A percentile compares a stretch with the other conserved stretches of the same genome.
phyloP scores from a whole-genome alignment of 2,329 filamentous ascomycete genomes.

The Ceratocystis albifundus region DNA sequence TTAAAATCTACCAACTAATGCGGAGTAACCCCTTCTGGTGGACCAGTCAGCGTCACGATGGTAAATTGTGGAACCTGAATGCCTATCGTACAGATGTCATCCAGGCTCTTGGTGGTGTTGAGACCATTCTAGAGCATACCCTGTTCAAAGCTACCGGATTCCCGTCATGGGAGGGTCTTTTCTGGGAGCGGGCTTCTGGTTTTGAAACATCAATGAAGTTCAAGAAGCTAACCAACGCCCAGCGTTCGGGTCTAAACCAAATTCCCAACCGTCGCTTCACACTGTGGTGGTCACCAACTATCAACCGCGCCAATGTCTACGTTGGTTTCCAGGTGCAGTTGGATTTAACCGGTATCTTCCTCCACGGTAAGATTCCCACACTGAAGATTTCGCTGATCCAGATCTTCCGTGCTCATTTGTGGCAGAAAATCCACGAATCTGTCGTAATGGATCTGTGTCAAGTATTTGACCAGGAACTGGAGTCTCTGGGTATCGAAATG shows the following conservation, averaged over 20 bases:
- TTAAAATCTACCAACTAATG: conserved; percentile 98
- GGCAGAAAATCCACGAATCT: conserved; percentile 99
- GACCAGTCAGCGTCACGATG: conserved; percentile 94
- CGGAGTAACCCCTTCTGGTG: conserved; percentile 99
- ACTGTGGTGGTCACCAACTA: conserved; percentile 90
- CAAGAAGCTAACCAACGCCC: conserved; percentile 96
- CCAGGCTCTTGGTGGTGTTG: conserved; percentile 87
- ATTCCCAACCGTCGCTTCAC: conserved; percentile 98
- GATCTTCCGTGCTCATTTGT: conserved; percentile 98
- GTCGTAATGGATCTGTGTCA: conserved; percentile 99
- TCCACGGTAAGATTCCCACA: conserved; percentile 97
- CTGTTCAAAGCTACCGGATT: conserved; percentile 96
- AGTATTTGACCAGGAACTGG: conserved; percentile 93
- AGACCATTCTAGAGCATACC: conserved; percentile 94
- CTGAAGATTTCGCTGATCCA: conserved; percentile 97
- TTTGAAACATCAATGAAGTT: conserved; percentile 75
- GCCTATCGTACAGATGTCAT: conserved; percentile 95
- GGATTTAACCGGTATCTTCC: conserved; percentile 94
- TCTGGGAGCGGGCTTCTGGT: conserved; percentile 62
- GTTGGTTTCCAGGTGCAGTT: conserved; percentile 99
- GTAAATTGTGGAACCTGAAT: conserved; percentile 94
- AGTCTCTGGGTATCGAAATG: conserved; percentile 89
- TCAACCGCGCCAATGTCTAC: conserved; percentile 93
- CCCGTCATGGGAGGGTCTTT: conserved; percentile 90
- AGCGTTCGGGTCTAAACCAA: conserved; percentile 91